phyloP scores from a whole-genome alignment of 164 flowering plant genomes.

The Houttuynia cordata region DNA sequence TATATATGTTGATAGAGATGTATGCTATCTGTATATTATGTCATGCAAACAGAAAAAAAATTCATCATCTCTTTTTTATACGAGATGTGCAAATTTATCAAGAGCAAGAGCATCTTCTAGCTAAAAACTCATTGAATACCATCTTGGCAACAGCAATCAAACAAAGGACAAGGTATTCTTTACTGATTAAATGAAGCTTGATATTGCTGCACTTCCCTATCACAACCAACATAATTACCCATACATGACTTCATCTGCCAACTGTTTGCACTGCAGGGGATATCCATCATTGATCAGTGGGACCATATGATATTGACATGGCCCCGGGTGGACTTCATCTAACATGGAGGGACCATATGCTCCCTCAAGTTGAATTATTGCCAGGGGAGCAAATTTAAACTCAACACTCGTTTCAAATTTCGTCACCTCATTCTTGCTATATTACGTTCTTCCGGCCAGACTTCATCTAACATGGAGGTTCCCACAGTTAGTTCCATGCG shows the following conservation, averaged over 20 bases:
- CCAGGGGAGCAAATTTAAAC: not conserved
- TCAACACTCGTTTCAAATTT: not conserved
- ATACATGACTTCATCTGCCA: not conserved
- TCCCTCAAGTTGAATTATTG: not conserved
- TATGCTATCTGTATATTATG: too few relatives aligned
- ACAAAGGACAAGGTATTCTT: too few relatives aligned
- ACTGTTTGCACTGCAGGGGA: not conserved
- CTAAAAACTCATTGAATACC: too few relatives aligned
- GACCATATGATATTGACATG: not conserved
- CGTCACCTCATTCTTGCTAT: not conserved
- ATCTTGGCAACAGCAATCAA: too few relatives aligned
- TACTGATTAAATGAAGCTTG: not conserved
- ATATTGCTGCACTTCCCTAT: not conserved
- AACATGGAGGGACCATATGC: not conserved
- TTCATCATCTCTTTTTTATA: too few relatives aligned
- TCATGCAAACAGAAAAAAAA: too few relatives aligned
- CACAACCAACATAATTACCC: not conserved
- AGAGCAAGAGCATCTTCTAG: too few relatives aligned
- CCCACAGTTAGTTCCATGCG: not conserved
- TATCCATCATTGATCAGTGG: not conserved
- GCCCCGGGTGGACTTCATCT: too few relatives aligned
- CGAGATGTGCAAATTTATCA: too few relatives aligned
- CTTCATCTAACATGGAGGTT: not conserved
- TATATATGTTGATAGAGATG: too few relatives aligned
- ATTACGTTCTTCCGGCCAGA: not conserved